These are phyloP conservation scores for Podospora conica DNA, from an alignment of 495 filamentous ascomycete genomes.

Conservation along the genomic window DNA sequence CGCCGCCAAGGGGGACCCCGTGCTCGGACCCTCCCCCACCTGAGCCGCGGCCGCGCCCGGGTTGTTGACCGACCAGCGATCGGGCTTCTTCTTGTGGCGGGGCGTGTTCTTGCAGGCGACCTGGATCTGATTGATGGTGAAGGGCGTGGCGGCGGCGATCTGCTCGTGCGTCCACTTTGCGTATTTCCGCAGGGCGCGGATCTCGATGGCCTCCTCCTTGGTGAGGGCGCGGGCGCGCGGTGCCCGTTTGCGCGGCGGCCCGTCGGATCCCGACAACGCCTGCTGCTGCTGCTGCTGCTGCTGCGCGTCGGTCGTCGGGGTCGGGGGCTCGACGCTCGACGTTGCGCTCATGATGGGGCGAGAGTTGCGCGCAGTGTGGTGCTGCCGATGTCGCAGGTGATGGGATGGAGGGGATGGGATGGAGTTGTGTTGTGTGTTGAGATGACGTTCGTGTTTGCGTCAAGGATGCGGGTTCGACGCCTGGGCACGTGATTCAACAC, in stretches of 20 bases:
- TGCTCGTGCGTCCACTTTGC: constrained; percentile 8
- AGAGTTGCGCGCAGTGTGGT: not conserved
- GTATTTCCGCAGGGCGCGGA: constrained; percentile 9
- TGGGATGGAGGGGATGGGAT: not conserved
- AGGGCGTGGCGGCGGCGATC: constrained; percentile 4
- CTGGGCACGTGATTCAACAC: not conserved
- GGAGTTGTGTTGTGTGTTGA: too few species aligned
- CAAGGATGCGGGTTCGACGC: not conserved
- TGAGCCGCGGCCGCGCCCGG: not conserved
- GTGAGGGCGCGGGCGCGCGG: constrained; percentile 8
- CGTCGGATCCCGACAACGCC: not conserved
- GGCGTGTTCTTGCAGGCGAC: not conserved
- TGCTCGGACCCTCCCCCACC: not conserved
- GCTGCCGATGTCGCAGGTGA: not conserved
- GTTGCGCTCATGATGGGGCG: not conserved
- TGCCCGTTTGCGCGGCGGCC: not conserved
- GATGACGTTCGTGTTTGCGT: not conserved
- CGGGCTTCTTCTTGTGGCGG: constrained; percentile 4
- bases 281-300: not conserved
- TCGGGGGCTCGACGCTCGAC: not conserved
- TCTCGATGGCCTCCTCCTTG: constrained; percentile 4
- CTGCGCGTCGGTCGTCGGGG: not conserved
- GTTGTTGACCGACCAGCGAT: not conserved
- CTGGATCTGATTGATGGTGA: constrained; percentile 10
- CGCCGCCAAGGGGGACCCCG: not conserved